Percentiles rank a stretch among this genome's conserved stretches.
Evolutionary conservation across 2,329 filamentous ascomycete genomes (phyloP).

Genomic region (Exophiala oligosperma): DNA sequence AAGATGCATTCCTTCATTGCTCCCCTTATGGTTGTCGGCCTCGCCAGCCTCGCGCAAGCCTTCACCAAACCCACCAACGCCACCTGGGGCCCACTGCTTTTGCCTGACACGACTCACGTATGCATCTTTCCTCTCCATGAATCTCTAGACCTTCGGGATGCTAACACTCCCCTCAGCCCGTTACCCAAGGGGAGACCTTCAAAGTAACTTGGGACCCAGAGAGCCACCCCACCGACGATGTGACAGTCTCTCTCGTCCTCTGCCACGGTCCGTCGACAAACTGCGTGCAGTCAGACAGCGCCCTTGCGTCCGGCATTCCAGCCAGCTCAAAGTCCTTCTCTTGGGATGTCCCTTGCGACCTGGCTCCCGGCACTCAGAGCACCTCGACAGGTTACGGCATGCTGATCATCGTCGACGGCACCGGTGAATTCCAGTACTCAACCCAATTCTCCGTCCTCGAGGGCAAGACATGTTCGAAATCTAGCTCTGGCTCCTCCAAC

Average conservation of each 20-base stretch:
- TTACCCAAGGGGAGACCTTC: conserved; percentile 28
- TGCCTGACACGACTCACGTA: conserved; percentile 21
- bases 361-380: conserved; percentile 21
- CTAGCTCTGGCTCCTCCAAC: conserved; percentile 6
- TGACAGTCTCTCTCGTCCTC: conserved; percentile 29
- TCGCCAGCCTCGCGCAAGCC: conserved; percentile 68
- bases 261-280: conserved; percentile 28
- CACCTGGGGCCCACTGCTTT: conserved; percentile 28
- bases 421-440: conserved; percentile 31
- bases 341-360: conserved; percentile 28
- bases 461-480: conserved; percentile 12
- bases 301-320: conserved; percentile 26
- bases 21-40: conserved; percentile 62
- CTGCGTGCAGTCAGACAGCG: conserved; percentile 22
- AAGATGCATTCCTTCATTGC: conserved; percentile 18
- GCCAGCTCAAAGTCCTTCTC: conserved; percentile 23
- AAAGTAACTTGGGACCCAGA: conserved; percentile 28
- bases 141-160: background rate
- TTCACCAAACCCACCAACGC: conserved; percentile 22
- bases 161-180: conserved; percentile 13
- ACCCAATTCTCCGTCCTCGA: conserved; percentile 30
- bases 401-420: conserved; percentile 31
- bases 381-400: conserved; percentile 29
- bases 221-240: conserved; percentile 18
- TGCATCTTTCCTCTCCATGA: background rate